Conservation (phyloP, 805 yeast genomes). For the Peterozyma toletana region DNA sequence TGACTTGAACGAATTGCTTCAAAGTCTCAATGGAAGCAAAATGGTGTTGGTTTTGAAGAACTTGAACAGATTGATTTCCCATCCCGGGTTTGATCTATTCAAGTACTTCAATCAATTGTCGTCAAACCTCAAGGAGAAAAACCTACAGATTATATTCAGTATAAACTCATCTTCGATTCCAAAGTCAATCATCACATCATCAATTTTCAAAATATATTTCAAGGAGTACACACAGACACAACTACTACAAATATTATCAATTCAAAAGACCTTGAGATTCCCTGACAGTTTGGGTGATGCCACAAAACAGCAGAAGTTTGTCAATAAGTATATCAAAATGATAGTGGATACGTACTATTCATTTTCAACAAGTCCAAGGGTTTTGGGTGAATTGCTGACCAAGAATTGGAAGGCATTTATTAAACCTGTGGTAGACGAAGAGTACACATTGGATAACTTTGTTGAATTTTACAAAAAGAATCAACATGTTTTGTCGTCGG, state of each 20-base stretch:
- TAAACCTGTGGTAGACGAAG: not conserved
- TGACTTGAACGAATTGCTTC: not conserved
- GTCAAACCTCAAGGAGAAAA: not conserved
- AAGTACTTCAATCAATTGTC: not conserved
- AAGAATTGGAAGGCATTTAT: constrained; percentile 1
- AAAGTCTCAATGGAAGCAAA: constrained; percentile 1
- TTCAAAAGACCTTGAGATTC: not conserved
- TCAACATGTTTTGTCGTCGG: not conserved
- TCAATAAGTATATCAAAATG: constrained; percentile 2
- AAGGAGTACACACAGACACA: not conserved
- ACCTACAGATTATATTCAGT: not conserved
- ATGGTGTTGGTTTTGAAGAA: constrained; percentile 4
- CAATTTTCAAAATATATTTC: constrained; percentile 5
- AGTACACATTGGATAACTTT: not conserved
- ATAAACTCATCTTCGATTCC: constrained; percentile 3
- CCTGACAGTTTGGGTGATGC: not conserved
- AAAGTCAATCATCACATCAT: not conserved
- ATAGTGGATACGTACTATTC: constrained; percentile 6
- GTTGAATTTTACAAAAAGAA: not conserved
- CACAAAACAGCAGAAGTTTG: too few species aligned
- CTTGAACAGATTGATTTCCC: not conserved
- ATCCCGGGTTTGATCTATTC: constrained; percentile 3
- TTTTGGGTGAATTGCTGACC: not conserved
- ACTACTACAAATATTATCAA: not conserved
- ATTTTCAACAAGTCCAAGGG: constrained; percentile 1